phyloP scores from a whole-genome alignment of 2,329 filamentous ascomycete genomes.

The Phyllachora maydis region DNA sequence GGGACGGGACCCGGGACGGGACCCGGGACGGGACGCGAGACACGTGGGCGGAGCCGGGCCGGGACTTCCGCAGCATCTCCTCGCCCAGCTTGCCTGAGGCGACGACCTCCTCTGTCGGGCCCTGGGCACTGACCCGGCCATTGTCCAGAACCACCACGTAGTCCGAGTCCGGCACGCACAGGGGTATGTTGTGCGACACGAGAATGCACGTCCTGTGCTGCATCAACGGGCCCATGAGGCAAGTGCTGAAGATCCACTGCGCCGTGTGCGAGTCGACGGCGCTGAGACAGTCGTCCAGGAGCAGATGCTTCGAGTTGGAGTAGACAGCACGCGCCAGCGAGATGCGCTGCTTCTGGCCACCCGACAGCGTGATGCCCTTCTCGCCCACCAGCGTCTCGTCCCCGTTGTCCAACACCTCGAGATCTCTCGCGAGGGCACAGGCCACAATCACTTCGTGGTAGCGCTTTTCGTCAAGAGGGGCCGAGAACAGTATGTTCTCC shows the following conservation, averaged over 20 bases:
- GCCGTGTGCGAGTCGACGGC: constrained; percentile 95
- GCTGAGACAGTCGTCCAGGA: constrained; percentile 88
- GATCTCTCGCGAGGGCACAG: constrained; percentile 76
- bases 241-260: constrained; percentile 94
- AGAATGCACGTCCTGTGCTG: constrained; percentile 73
- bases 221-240: constrained; percentile 81
- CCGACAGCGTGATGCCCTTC: constrained; percentile 90
- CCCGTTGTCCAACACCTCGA: constrained; percentile 79
- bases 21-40: constrained; percentile 62
- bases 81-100: constrained; percentile 78
- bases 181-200: constrained; percentile 85
- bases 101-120: constrained; percentile 59
- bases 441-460: constrained; percentile 80
- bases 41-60: constrained; percentile 43
- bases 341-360: constrained; percentile 93
- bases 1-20: no score
- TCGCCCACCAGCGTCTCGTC: constrained; percentile 91
- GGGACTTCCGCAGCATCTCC: constrained; percentile 49
- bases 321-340: constrained; percentile 95
- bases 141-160: constrained; percentile 78
- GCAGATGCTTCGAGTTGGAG: constrained; percentile 73
- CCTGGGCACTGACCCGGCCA: constrained; percentile 57
- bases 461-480: constrained; percentile 56
- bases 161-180: constrained; percentile 64
- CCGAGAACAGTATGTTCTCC: constrained; percentile 86